Evolutionary conservation across 2,329 filamentous ascomycete species (phyloP).

Genomic region (Phyllosticta citriasiana): DNA sequence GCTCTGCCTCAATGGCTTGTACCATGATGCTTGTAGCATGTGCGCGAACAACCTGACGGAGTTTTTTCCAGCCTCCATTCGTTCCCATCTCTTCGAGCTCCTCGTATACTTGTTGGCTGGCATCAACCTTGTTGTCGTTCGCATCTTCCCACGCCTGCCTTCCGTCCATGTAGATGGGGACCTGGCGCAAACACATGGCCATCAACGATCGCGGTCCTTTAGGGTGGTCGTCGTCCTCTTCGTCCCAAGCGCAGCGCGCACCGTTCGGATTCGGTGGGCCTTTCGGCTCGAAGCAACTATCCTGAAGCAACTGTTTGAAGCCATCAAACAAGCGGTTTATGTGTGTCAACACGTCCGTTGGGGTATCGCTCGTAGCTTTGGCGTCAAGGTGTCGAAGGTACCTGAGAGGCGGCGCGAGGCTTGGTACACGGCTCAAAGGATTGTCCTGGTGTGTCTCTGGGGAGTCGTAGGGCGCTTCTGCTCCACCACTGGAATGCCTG

Average conservation of each 20-base stretch:
- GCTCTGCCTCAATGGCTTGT: slow-evolving; percentile 25
- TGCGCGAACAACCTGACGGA: slow-evolving; percentile 32
- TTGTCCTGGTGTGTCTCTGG: not conserved
- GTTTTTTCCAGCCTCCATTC: slow-evolving; percentile 24
- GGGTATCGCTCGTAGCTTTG: not conserved
- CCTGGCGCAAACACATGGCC: slow-evolving; percentile 27
- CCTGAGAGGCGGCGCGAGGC: not conserved
- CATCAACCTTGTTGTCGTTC: slow-evolving; percentile 22
- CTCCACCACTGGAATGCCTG: not conserved
- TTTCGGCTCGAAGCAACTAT: slow-evolving; percentile 26
- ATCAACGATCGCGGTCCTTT: slow-evolving; percentile 27
- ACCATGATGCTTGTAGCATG: slow-evolving; percentile 30
- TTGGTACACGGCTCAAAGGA: not conserved
- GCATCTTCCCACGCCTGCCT: slow-evolving; percentile 28
- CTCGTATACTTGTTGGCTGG: slow-evolving; percentile 28
- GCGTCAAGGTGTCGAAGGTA: slow-evolving; percentile 1
- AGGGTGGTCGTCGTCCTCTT: not conserved
- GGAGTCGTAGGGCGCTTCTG: not conserved
- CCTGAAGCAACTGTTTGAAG: not conserved
- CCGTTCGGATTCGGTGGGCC: not conserved
- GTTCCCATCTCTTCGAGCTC: slow-evolving; percentile 28
- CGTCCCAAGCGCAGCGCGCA: not conserved
- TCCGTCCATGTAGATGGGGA: slow-evolving; percentile 32
- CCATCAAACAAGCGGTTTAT: not conserved
- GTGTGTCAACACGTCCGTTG: not conserved